Evolutionary conservation across 2,329 filamentous ascomycete species (phyloP), one percentile per base, ranked within the genome.

Genomic region (Epichloe hybrida): DNA sequence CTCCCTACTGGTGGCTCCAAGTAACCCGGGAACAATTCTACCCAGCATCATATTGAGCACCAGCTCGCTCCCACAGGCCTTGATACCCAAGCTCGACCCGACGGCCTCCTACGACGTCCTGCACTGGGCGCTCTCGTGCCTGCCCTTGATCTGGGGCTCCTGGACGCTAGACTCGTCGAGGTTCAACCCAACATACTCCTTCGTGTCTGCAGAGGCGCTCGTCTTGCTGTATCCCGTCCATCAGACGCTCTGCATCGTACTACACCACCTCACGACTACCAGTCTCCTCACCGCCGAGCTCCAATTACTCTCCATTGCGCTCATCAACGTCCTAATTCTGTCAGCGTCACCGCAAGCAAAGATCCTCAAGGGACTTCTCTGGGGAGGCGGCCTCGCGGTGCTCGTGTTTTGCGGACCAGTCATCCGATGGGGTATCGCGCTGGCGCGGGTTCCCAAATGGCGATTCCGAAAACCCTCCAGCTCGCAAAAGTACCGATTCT

Each of bases 361-460:
- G 55, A 90, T 95, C 54, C 72, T 97, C 46, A 93, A 95, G 69
- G 81, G 85, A 15, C 71, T 97, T 50, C 73, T 96, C 51, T 95
- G 87, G 86, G 86, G 83, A 43, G 83, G 91, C n/a, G 89, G 90
- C 1, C 66, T 96, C 34, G 76, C 80, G 44, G 66, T 95, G 15
- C 80, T 95, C 49, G 69, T 91, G 4, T 70, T 79, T 5, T 94
- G 88, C 62, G 79, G 80, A 34, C 76, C 81, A 34, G 79, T 93
- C 12, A 79, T 97, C 37, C 77, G 76, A 59, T 94, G 88, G 86
- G 89, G 87, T 44, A 84, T 97, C 49, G 78, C 84, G 27, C 71
- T 98, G 54, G 90, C 91, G 48, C 78, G 91, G 52, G 87, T 97
- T 17, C 93, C 93, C 2, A 88, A 82, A 59, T 96, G 91, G 88